Base-by-base conservation (phyloP, 352 stramenopile genomes). In the Peronospora tabacina region DNA sequence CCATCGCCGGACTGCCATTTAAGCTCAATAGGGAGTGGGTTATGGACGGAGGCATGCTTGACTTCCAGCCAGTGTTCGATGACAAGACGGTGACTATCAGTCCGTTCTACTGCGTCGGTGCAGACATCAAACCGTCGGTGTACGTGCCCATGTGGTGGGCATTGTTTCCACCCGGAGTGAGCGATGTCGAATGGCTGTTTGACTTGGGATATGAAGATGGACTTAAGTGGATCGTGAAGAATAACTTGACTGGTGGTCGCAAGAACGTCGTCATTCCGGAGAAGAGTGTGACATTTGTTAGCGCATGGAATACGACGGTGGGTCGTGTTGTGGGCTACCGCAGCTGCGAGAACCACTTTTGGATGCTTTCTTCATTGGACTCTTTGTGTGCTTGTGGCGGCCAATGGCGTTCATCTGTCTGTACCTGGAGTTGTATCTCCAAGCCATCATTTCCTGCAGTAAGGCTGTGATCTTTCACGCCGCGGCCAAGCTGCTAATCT, bases 61-160 rank as follows among this genome's bases (percentile, higher is more conserved):
- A 87, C 57, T 90, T 94, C 54, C 76, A 91, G 59, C 85, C 85
- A 17, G 66, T 86, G 16, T 71, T 80, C 37, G 74, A 90, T 44
- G 63, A 55, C 8, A 68, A 75, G 30, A 95, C 82, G 1, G 62
- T 95, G 51, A 90, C 77, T 0, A 61, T 94, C 28, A 92, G 77
- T 37, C 81, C 82, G 19, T 87, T 95, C 60, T 95, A 94, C 68
- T 94, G 78, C 58, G 85, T 78, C 9, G 63, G 72, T 13, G 81
- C 82, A 5, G 83, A 94, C 56, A 95, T 94, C 52, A 94, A 94
- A 55, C 82, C 85, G 9, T 93, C 79, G 33, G 75, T 82, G 7
- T 32, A 32, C 28, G 28, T 32, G 28, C 28, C 28, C 28, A 32
- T 32, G 28, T 32, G 28, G 28, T 32, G 28, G 28, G 28, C 28